Conservation (phyloP, 164 flowering plant genomes). For the Vitis cinerea region DNA sequence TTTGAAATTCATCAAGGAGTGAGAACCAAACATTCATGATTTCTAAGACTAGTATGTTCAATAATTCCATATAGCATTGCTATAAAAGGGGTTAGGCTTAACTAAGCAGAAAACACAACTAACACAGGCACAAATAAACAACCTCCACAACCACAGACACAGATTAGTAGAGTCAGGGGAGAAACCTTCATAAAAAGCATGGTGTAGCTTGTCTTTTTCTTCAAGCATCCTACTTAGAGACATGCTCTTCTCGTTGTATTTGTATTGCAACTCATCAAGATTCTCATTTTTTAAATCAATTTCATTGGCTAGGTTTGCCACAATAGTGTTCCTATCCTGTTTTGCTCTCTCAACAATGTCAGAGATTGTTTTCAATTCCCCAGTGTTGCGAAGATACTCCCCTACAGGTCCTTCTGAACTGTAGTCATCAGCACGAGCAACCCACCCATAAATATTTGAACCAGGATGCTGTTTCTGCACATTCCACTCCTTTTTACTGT, state of each 20-base stretch:
- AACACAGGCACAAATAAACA: not conserved
- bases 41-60: no score
- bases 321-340: constrained; percentile 27
- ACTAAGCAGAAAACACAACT: not conserved
- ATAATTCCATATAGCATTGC: no score
- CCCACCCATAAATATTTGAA: constrained; percentile 55
- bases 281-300: constrained; percentile 48
- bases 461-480: constrained; percentile 20
- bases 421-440: constrained; percentile 59
- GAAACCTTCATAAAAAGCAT: constrained; percentile 53
- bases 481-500: constrained; percentile 51
- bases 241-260: constrained; percentile 48
- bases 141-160: not conserved
- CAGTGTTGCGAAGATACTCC: constrained; percentile 43
- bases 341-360: constrained; percentile 37
- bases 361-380: constrained; percentile 41
- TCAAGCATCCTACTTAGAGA: constrained; percentile 48
- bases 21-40: no score
- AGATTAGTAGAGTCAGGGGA: constrained; percentile 2
- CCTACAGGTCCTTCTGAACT: constrained; percentile 47
- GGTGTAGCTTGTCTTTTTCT: constrained; percentile 60
- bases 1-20: no score
- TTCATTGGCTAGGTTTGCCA: constrained; percentile 38
- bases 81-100: not conserved
- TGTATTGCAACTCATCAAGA: constrained; percentile 34